Conservation (phyloP, 352 stramenopile species). For the Elongisporangium senticosum region DNA sequence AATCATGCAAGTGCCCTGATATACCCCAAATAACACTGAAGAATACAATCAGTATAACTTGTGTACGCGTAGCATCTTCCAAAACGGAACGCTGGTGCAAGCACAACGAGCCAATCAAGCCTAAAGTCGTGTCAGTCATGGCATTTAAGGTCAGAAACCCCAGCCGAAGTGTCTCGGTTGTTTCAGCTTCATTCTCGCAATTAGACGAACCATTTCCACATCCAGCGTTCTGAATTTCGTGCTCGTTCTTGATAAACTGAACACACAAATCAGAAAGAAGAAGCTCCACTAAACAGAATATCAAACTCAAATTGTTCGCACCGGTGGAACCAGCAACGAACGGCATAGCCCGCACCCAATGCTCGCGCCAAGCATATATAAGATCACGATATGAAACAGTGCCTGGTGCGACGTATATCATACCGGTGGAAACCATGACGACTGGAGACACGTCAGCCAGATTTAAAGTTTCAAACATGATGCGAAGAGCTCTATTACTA, state of each 20-base stretch:
- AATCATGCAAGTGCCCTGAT: slow-evolving; percentile 31
- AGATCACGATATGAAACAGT: slow-evolving; percentile 6
- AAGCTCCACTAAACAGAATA: slow-evolving; percentile 24
- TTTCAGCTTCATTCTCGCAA: neutral
- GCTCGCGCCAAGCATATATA: neutral
- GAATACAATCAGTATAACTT: slow-evolving; percentile 25
- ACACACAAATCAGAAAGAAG: slow-evolving; percentile 26
- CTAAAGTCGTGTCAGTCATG: slow-evolving; percentile 28
- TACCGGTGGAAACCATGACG: slow-evolving; percentile 10
- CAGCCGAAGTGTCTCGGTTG: slow-evolving; percentile 9
- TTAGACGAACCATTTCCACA: neutral
- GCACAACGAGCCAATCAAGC: slow-evolving; percentile 24
- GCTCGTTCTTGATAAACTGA: slow-evolving; percentile 21
- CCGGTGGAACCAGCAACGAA: slow-evolving; percentile 1
- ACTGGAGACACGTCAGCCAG: slow-evolving; percentile 6
- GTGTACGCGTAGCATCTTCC: slow-evolving; percentile 17
- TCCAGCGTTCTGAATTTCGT: neutral
- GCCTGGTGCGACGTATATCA: neutral
- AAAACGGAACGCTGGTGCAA: slow-evolving; percentile 31
- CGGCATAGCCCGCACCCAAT: slow-evolving; percentile 3
- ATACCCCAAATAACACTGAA: slow-evolving; percentile 56
- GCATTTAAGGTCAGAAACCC: slow-evolving; percentile 39
- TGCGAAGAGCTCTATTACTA: neutral
- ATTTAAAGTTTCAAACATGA: slow-evolving; percentile 12
- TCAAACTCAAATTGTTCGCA: slow-evolving; percentile 6